Evolutionary conservation across 768 basidiomycete genomes (phyloP).

Genomic region (Auriscalpium vulgare): DNA sequence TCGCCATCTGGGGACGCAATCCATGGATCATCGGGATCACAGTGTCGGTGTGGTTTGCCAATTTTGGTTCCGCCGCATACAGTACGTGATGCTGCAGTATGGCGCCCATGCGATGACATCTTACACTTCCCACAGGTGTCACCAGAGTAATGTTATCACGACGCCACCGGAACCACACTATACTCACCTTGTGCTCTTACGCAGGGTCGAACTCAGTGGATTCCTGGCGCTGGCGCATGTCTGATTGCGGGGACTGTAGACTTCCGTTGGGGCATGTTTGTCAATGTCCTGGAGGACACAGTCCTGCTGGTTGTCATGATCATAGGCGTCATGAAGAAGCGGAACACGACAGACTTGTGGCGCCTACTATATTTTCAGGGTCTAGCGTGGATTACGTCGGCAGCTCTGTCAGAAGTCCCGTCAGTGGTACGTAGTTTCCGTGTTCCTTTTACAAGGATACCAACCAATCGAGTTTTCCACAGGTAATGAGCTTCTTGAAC

Average conservation of each 20-base stretch:
- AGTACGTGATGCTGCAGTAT: conserved; percentile 1
- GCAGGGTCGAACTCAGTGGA: conserved; percentile 3
- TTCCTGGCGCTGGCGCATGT: background rate
- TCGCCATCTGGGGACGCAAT: conserved; percentile 12
- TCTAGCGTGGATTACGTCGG: conserved; percentile 9
- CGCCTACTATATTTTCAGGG: conserved; percentile 12
- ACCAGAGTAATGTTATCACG: background rate
- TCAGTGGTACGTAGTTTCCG: conserved; percentile 3
- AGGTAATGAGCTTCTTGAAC: conserved; percentile 11
- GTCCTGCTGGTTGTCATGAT: conserved; percentile 10
- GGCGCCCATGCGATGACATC: background rate
- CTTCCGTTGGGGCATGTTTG: conserved; percentile 11
- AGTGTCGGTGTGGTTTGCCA: background rate
- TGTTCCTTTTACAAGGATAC: background rate
- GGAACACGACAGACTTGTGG: conserved; percentile 12
- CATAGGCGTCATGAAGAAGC: conserved; percentile 8
- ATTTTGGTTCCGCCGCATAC: background rate
- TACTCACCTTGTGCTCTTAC: background rate
- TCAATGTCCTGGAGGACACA: conserved; percentile 10
- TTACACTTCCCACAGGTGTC: background rate
- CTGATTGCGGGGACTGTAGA: conserved; percentile 1
- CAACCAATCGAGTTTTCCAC: background rate
- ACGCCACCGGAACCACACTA: background rate
- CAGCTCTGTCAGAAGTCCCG: conserved; percentile 6
- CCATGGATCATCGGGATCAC: background rate